These are phyloP conservation scores for Aquilaria sinensis DNA, from an alignment of 345 rosid species.

Conservation along the genomic window DNA sequence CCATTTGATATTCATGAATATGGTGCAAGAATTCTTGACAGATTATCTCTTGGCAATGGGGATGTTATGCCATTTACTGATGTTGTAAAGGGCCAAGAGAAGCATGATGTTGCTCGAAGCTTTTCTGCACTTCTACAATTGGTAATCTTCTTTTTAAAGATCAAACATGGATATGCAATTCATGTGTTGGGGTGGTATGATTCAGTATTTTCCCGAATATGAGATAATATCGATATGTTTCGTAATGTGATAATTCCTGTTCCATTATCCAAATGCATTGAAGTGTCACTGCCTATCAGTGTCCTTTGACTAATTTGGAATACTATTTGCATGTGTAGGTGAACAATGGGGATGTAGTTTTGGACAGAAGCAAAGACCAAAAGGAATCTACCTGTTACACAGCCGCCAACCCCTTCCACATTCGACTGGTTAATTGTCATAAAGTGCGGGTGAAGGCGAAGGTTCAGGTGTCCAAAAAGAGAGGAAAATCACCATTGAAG, in stretches of 20 bases:
- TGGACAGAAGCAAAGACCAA: constrained; percentile 41
- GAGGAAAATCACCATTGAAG: constrained; percentile 48
- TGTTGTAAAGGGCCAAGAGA: constrained; percentile 67
- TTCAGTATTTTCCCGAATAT: not conserved
- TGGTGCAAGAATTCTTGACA: constrained; percentile 59
- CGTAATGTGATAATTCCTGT: not conserved
- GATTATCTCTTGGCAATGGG: constrained; percentile 34
- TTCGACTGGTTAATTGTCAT: constrained; percentile 38
- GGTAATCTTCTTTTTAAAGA: constrained; percentile 35
- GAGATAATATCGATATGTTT: not conserved
- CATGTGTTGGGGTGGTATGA: not conserved
- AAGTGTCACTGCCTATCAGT: not conserved
- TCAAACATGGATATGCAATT: not conserved
- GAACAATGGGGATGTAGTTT: constrained; percentile 77
- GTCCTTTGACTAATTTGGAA: not conserved
- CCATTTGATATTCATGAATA: constrained; percentile 93
- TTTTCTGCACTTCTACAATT: constrained; percentile 97
- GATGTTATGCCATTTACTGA: constrained; percentile 46
- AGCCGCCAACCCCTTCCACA: constrained; percentile 60
- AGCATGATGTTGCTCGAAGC: constrained; percentile 83
- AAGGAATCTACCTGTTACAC: constrained; percentile 55
- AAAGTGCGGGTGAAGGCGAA: constrained; percentile 21
- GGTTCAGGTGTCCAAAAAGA: constrained; percentile 35
- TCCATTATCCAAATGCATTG: not conserved
- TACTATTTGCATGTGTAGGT: constrained; percentile 42